phyloP scores from a whole-genome alignment of 148 eudicot genomes.

The Persicaria maculosa region DNA sequence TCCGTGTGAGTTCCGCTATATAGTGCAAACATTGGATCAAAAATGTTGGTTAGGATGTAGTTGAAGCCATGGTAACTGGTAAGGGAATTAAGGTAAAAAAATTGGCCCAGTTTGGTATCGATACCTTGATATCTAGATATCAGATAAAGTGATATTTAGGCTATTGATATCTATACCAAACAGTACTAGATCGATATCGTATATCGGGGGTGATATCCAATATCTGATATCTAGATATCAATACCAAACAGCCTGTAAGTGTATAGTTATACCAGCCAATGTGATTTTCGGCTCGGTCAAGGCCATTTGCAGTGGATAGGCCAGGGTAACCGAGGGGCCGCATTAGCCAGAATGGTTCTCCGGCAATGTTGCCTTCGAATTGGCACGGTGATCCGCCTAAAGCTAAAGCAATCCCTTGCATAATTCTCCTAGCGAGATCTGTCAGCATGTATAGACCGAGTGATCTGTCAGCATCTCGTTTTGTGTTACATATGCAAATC shows the following conservation, averaged over 20 bases:
- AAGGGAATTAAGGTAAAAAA: too few species aligned
- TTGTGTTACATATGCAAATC: neutral
- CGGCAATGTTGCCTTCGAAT: constrained; percentile 76
- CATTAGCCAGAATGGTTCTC: constrained; percentile 94
- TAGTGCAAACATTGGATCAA: neutral
- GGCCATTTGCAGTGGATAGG: constrained; percentile 29
- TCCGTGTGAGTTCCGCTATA: constrained; percentile 95
- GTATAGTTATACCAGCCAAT: constrained; percentile 56
- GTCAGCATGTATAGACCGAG: constrained; percentile 9
- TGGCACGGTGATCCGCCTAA: constrained; percentile 54
- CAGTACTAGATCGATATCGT: too few species aligned
- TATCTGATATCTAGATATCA: too few species aligned
- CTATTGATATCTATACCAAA: too few species aligned
- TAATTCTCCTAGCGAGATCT: constrained; percentile 80
- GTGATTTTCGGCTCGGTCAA: constrained; percentile 35
- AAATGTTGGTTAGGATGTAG: too few species aligned
- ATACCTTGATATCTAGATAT: too few species aligned
- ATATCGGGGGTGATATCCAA: too few species aligned
- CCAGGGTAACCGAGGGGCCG: constrained; percentile 87
- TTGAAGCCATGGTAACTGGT: too few species aligned
- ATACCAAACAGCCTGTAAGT: too few species aligned
- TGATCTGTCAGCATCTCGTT: neutral
- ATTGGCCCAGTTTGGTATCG: too few species aligned
- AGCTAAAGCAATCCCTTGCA: constrained; percentile 87
- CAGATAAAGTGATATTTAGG: too few species aligned